Conservation (phyloP, 2,329 filamentous ascomycete genomes). For the Amauroascus niger region DNA sequence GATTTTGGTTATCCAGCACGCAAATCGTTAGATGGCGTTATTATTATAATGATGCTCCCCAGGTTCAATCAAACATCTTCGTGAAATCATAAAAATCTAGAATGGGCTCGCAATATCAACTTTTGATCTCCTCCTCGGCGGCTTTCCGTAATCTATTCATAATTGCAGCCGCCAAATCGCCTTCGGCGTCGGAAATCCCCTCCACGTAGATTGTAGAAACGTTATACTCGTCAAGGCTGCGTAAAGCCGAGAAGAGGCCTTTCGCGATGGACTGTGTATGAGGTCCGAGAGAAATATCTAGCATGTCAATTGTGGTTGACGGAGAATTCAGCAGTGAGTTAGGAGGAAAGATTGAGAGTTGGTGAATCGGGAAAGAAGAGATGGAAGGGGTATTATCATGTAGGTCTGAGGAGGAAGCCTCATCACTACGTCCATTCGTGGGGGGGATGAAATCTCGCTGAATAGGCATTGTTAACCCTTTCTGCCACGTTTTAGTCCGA, state of each 20-base stretch:
- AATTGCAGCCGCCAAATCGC: constrained; percentile 74
- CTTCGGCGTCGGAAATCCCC: constrained; percentile 60
- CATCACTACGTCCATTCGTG: constrained; percentile 12
- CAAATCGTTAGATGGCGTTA: background rate
- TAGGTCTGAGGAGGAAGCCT: background rate
- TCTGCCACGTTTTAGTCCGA: constrained; percentile 27
- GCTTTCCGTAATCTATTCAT: constrained; percentile 78
- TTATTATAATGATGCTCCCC: background rate
- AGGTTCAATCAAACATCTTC: background rate
- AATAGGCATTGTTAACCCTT: constrained; percentile 10
- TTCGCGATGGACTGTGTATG: constrained; percentile 68
- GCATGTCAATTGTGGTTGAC: constrained; percentile 29
- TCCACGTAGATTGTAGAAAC: constrained; percentile 86
- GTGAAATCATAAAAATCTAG: background rate
- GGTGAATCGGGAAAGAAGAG: constrained; percentile 15
- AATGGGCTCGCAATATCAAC: background rate
- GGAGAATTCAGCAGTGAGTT: background rate
- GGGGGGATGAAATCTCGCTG: background rate
- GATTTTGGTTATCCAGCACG: background rate
- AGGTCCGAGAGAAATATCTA: constrained; percentile 64
- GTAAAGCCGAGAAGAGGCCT: constrained; percentile 75
- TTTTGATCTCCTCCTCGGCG: constrained; percentile 39
- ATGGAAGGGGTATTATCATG: constrained; percentile 20
- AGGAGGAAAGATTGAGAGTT: background rate
- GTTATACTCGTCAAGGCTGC: constrained; percentile 69